Base-by-base conservation (phyloP, 176 grass and related monocot species). In the Oryza officinalis region DNA sequence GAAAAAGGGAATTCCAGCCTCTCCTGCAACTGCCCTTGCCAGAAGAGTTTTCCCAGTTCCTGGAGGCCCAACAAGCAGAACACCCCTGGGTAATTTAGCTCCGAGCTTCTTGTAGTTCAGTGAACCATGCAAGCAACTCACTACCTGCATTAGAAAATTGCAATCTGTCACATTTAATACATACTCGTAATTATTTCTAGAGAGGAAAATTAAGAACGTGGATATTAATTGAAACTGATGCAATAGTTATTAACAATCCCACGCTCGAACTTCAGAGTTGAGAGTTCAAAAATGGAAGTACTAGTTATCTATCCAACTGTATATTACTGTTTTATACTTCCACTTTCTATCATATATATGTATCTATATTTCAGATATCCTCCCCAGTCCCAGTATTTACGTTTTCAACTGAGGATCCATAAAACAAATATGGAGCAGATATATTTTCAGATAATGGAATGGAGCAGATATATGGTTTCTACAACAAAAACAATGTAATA, bases 1-100 rank as follows among this genome's bases (percentile, higher is more conserved):
- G 83, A 98, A 98, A 72, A 98, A 98, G 14, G 96, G 93, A 72
- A 98, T 89, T 49, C 89, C 89, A 88, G 96, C 93, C 89, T 98
- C 93, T 83, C 89, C 92, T 81, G 96, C 96, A 76, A 95, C 87
- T 64, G 96, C 93, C 87, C 93, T 92, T 69, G 96, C 96, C 37
- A 98, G 69, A 69, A 95, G 83, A 57, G 96, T 98, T 84, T 98
- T 98, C 46, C 96, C 96, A 4, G 96, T 95, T 76, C 93, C 96
- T 30, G 93, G 96, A 86, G 96, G 96, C 12, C 96, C 96, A 72
- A 95, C 91, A 75, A 98, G 96, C 12, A 98, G 82, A 80, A 98
- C 88, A 74, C 93, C 96, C 75, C 91, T 95, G 2, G 96, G 96
- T 78, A 98, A 82, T 90, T 88, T 95, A 3, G 96, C 96, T 81